Evolutionary conservation across 2,329 filamentous ascomycete genomes (phyloP).

Genomic region (Thelonectria rubi): DNA sequence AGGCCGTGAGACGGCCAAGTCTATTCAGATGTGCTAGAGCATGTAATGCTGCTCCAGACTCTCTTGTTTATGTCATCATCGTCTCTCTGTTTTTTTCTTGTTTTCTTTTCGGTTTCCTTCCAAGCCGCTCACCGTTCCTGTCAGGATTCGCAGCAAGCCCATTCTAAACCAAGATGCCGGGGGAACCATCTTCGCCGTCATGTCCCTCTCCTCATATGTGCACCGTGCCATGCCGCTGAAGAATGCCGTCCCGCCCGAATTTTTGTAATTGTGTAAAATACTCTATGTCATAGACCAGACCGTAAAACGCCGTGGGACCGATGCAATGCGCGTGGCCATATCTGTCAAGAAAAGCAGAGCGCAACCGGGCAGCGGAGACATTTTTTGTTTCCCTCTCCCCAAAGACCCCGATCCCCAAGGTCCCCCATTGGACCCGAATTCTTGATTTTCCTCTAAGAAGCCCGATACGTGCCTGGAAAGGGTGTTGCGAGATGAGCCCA

Average conservation of each 20-base stretch:
- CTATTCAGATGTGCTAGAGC: neutral
- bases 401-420: neutral
- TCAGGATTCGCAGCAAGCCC: neutral
- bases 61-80: neutral
- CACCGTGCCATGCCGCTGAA: conserved; percentile 37
- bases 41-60: neutral
- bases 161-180: neutral
- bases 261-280: conserved; percentile 38
- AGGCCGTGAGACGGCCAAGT: too few species aligned
- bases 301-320: conserved; percentile 45
- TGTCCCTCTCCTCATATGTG: conserved; percentile 29
- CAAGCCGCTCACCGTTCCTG: conserved; percentile 11
- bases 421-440: conserved; percentile 15
- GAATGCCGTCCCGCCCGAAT: conserved; percentile 33
- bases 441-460: conserved; percentile 23
- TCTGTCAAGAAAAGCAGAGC: conserved; percentile 32
- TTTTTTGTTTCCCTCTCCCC: conserved; percentile 6
- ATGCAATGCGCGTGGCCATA: conserved; percentile 34
- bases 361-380: conserved; percentile 24
- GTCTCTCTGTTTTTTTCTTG: conserved; percentile 6
- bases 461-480: conserved; percentile 14
- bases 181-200: conserved; percentile 9
- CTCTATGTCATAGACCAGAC: conserved; percentile 47
- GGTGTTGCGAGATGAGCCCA: conserved; percentile 2
- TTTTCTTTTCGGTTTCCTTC: neutral